Base-by-base conservation (phyloP, 495 filamentous ascomycete genomes). In the Xylaria sp. region DNA sequence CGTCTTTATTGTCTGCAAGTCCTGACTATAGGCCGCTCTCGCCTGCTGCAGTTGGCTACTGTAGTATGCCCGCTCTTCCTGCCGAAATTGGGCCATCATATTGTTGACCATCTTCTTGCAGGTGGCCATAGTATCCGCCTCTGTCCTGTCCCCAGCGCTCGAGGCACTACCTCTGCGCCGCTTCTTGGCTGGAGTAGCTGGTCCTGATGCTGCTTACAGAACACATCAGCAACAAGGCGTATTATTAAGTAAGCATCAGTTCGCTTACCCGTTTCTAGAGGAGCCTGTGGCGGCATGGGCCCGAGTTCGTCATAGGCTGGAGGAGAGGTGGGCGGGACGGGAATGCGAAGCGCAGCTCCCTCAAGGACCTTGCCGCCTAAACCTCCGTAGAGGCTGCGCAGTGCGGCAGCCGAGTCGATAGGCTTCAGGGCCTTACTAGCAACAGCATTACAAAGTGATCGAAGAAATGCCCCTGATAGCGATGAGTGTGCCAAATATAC, bases 31-130 rank as follows among this genome's bases (percentile, higher is more conserved):
- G 50, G 50, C 7, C 21, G 50, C 50, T 53, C 24, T 53, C 50
- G 7, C 12, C 50, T 53, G 50, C 50, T 53, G 50, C 53, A 57
- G 53, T 57, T 57, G 53, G 53, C 53, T 57, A 57, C 53, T 57
- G 29, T 57, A 57, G 53, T 57, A 57, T 15, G 53, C 53, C 53
- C 29, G 53, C 53, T 57, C 53, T 57, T 57, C 53, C 26, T 33
- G 53, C 53, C 53, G 53, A 57, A 57, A 57, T 57, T 57, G 53
- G 26, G 53, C 53, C 53, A 57, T 57, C 53, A 57, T 57, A 57
- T 33, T 57, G 29, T 57, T 6, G 53, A 57, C 53, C 53, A 57
- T 57, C 26, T 57, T 57, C 53, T 57, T 57, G 53, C 53, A 57
- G 29, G 53, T 57, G 14, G 53, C 53, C 53, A 57, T 57, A 57